phyloP scores from a whole-genome alignment of 805 yeast genomes.

The Starmerella tilneyi region DNA sequence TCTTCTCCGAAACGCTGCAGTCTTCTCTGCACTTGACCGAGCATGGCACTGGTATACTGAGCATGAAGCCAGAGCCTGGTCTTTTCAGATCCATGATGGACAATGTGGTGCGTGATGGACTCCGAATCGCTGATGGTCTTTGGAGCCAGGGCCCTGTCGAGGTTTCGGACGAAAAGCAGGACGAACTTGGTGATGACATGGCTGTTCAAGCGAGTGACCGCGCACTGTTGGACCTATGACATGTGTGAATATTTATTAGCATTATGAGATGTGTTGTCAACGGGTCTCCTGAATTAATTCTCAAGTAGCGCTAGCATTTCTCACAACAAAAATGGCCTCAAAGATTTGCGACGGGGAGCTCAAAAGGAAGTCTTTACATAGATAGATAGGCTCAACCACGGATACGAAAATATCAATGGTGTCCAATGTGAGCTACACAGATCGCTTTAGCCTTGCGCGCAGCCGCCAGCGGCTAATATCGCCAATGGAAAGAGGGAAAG shows the following conservation, averaged over 20 bases:
- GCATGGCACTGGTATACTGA: slow-evolving; percentile 38
- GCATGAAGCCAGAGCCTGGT: slow-evolving; percentile 43
- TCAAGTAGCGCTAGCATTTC: no score
- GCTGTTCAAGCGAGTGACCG: slow-evolving; percentile 30
- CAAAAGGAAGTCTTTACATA: no score
- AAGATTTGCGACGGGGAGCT: no score
- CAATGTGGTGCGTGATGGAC: slow-evolving; percentile 83
- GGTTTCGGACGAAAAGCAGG: slow-evolving; percentile 24
- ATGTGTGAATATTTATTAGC: slow-evolving; percentile 1
- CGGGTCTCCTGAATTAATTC: no score
- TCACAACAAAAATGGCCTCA: no score
- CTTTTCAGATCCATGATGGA: slow-evolving; percentile 74
- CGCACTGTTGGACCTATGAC: slow-evolving; percentile 27
- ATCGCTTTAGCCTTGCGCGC: no score
- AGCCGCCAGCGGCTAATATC: no score
- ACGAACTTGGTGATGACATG: slow-evolving; percentile 26
- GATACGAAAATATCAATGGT: no score
- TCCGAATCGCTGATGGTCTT: slow-evolving; percentile 81
- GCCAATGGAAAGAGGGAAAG: no score
- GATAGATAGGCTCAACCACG: no score
- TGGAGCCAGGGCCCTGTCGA: slow-evolving; percentile 47
- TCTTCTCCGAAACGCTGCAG: slow-evolving; percentile 61
- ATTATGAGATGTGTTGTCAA: no score
- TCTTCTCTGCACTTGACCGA: slow-evolving; percentile 50
- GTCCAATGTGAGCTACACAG: no score